Percentiles rank a stretch among this genome's conserved stretches.
Evolutionary conservation across 495 filamentous ascomycete genomes (phyloP).

Genomic region (Xanthoparmelia taractica): DNA sequence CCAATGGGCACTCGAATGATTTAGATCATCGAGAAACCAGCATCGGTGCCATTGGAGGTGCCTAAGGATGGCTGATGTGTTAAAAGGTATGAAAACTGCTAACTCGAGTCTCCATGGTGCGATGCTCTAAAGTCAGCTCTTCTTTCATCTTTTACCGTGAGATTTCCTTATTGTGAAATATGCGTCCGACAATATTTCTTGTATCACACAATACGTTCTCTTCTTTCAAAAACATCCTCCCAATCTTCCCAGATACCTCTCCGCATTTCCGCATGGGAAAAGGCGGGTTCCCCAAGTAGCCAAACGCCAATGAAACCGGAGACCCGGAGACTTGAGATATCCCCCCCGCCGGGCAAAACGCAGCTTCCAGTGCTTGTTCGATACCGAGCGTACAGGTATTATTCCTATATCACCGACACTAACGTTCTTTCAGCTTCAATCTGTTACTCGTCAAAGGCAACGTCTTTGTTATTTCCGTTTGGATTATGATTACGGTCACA

Average conservation of each 20-base stretch:
- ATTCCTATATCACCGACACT: no score
- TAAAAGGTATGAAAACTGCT: background rate
- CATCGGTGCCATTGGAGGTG: background rate
- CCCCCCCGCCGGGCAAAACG: no score
- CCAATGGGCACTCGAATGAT: constrained; percentile 4
- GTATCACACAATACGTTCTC: background rate
- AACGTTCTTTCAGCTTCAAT: no score
- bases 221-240: background rate
- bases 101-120: background rate
- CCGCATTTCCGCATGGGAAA: no score
- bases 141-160: no score
- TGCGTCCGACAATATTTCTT: background rate
- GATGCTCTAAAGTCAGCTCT: no score
- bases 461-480: background rate
- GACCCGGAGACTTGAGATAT: no score
- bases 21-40: background rate
- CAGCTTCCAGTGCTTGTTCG: no score
- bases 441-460: background rate
- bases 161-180: no score
- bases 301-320: no score
- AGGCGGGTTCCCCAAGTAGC: no score
- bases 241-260: background rate
- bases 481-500: background rate
- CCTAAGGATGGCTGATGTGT: background rate
- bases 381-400: no score